phyloP scores from a whole-genome alignment of 2,329 filamentous ascomycete genomes.

The Penicillium sumatraense region DNA sequence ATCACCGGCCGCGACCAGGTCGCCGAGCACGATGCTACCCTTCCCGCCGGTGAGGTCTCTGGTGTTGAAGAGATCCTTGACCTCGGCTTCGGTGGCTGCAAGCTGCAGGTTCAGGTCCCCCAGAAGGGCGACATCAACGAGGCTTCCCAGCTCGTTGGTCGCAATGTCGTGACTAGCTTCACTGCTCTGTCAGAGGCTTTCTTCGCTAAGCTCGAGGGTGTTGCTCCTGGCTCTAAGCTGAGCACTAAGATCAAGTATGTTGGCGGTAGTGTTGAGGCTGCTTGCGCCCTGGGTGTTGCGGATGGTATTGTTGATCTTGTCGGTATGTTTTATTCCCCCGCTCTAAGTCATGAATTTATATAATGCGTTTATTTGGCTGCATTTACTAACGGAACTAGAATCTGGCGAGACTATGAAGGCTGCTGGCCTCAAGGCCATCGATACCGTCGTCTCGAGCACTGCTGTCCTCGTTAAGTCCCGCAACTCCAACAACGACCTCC shows the following conservation, averaged over 20 bases:
- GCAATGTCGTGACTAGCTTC: conserved; percentile 95
- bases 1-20: conserved; percentile 96
- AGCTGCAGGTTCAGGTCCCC: conserved; percentile 95
- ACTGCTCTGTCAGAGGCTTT: conserved; percentile 81
- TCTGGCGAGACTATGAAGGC: conserved; percentile 98
- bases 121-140: conserved; percentile 74
- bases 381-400: conserved; percentile 59
- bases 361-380: neutral
- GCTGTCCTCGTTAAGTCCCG: conserved; percentile 93
- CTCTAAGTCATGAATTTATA: too few species aligned
- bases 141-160: conserved; percentile 80
- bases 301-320: conserved; percentile 98
- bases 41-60: conserved; percentile 43
- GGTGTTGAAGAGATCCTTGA: conserved; percentile 87
- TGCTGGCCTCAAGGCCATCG: conserved; percentile 89
- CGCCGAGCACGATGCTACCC: conserved; percentile 77
- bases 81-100: conserved; percentile 87
- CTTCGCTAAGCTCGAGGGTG: conserved; percentile 75
- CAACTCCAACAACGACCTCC: conserved; percentile 77
- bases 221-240: conserved; percentile 46
- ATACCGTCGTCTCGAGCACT: conserved; percentile 85
- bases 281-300: conserved; percentile 91
- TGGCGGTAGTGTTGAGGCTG: conserved; percentile 95
- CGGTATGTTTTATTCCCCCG: conserved; percentile 64
- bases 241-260: conserved; percentile 91